phyloP scores from a whole-genome alignment of 2,329 filamentous ascomycete genomes.

The Neopestalotiopsis sp. region DNA sequence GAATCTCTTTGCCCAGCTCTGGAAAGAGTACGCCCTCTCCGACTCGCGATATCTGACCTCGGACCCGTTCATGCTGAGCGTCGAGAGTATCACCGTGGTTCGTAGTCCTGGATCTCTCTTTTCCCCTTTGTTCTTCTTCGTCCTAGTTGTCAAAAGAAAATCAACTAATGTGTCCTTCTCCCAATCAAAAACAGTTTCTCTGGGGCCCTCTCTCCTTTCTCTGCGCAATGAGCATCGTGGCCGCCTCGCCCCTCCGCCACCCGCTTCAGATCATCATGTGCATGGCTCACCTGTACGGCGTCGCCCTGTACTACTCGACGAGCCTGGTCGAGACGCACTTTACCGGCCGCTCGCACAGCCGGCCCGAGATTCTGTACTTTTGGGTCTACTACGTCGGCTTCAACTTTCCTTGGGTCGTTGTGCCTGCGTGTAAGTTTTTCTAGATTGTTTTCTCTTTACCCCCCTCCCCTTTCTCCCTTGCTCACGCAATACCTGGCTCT shows the following conservation, averaged over 20 bases:
- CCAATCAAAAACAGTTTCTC: constrained; percentile 44
- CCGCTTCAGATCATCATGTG: constrained; percentile 57
- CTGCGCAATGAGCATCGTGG: constrained; percentile 52
- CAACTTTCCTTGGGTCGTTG: constrained; percentile 65
- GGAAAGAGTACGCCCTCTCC: constrained; percentile 90
- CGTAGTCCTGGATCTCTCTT: constrained; percentile 35
- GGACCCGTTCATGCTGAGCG: constrained; percentile 84
- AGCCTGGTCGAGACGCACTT: constrained; percentile 54
- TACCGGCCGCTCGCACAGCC: constrained; percentile 55
- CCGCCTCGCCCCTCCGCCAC: constrained; percentile 51
- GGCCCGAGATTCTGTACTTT: constrained; percentile 66
- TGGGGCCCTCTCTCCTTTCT: constrained; percentile 66
- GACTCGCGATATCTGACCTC: constrained; percentile 87
- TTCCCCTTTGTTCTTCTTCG: neutral
- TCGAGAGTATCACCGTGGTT: constrained; percentile 83
- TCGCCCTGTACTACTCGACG: constrained; percentile 67
- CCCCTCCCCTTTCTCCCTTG: neutral
- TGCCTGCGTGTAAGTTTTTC: constrained; percentile 56
- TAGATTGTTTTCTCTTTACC: neutral
- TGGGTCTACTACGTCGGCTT: constrained; percentile 69
- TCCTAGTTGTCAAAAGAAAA: neutral
- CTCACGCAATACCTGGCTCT: neutral
- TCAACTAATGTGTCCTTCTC: neutral
- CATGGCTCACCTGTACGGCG: constrained; percentile 64
- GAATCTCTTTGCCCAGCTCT: constrained; percentile 81